Evolutionary conservation across 495 filamentous ascomycete species (phyloP).

Genomic region (Penicillium canariense): DNA sequence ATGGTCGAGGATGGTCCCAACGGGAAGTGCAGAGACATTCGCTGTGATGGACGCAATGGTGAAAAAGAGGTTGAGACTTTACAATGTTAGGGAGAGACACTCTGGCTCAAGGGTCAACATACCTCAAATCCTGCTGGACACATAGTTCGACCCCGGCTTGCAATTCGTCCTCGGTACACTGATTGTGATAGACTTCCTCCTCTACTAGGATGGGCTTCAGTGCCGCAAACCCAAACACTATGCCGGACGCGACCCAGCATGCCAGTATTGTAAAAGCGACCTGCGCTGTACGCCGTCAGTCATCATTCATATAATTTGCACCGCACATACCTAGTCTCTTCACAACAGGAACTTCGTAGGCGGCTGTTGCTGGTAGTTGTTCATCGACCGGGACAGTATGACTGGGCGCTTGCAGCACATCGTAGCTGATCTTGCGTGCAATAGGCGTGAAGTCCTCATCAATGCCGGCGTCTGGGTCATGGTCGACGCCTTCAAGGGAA

Average conservation of each 20-base stretch:
- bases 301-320: neutral
- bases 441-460: conserved; percentile 13
- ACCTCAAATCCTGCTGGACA: conserved; percentile 64
- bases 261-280: conserved; percentile 17
- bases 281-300: conserved; percentile 9
- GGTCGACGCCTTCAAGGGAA: conserved; percentile 40
- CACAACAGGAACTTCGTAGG: conserved; percentile 10
- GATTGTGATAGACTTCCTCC: conserved; percentile 61
- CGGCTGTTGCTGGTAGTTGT: conserved; percentile 6
- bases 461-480: conserved; percentile 22
- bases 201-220: conserved; percentile 67
- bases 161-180: conserved; percentile 38
- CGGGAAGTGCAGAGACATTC: conserved; percentile 75
- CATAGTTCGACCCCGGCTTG: conserved; percentile 52
- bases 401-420: conserved; percentile 14
- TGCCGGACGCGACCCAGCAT: conserved; percentile 43
- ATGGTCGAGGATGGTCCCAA: conserved; percentile 65
- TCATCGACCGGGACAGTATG: conserved; percentile 3
- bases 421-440: conserved; percentile 16
- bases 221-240: conserved; percentile 73
- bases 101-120: conserved; percentile 3
- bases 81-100: conserved; percentile 1
- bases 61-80: conserved; percentile 67
- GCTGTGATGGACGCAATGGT: conserved; percentile 87
- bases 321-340: conserved; percentile 13